These are phyloP conservation scores for Bipolaris sorokiniana DNA, from an alignment of 2,329 filamentous ascomycete species.

Conservation along the genomic window DNA sequence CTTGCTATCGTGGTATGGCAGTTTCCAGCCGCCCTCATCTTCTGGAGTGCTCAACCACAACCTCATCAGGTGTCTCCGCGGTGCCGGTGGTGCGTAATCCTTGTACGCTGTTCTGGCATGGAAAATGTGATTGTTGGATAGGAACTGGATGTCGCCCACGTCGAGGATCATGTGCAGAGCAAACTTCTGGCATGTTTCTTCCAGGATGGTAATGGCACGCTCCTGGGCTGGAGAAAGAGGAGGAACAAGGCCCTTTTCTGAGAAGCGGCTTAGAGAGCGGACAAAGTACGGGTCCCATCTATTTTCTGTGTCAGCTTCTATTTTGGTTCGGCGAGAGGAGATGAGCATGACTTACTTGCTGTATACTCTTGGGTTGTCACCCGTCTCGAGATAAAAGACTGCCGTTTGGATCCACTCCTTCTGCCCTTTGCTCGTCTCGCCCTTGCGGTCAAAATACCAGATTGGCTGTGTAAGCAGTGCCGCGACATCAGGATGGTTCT, in stretches of 20 bases:
- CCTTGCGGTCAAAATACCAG: slow-evolving; percentile 94
- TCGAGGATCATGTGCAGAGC: slow-evolving; percentile 85
- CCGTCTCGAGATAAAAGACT: slow-evolving; percentile 78
- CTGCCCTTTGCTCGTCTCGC: slow-evolving; percentile 76
- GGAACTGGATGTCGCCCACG: slow-evolving; percentile 86
- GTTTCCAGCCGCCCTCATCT: slow-evolving; percentile 80
- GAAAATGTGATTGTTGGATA: slow-evolving; percentile 79
- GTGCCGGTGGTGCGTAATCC: slow-evolving; percentile 70
- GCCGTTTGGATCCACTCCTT: slow-evolving; percentile 74
- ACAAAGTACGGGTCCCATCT: slow-evolving; percentile 89
- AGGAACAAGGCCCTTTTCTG: slow-evolving; percentile 73
- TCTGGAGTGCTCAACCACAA: slow-evolving; percentile 86
- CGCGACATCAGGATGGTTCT: slow-evolving; percentile 77
- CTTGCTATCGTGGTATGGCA: slow-evolving; percentile 80
- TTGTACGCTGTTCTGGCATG: slow-evolving; percentile 83
- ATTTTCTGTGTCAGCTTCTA: slow-evolving; percentile 13
- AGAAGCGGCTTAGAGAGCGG: slow-evolving; percentile 75
- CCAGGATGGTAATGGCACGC: slow-evolving; percentile 71
- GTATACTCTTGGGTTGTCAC: slow-evolving; percentile 70
- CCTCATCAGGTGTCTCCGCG: slow-evolving; percentile 78
- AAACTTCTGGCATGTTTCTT: slow-evolving; percentile 75
- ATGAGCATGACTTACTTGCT: slow-evolving; percentile 62
- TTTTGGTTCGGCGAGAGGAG: background rate
- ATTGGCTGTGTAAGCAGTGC: slow-evolving; percentile 75
- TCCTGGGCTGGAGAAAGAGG: slow-evolving; percentile 71